Base-by-base conservation (phyloP, 2,329 filamentous ascomycete genomes). In the Penicillium sp. region DNA sequence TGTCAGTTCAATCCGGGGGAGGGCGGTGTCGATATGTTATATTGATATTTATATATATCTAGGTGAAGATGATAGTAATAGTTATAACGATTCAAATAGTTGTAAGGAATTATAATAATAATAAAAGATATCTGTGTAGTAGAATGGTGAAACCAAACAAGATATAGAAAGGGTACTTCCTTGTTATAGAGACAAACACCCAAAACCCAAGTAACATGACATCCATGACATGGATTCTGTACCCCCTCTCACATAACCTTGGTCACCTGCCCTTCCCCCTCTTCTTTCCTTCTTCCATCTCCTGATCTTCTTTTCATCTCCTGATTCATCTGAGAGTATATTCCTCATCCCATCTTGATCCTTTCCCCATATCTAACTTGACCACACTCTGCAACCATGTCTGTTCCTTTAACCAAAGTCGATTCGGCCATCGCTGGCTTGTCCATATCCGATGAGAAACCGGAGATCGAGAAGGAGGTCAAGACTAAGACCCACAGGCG, bases 361-460 rank as follows among this genome's bases (percentile, higher is more conserved):
- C 21, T 11, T 33, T 53, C 50, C 43, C 38, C 57, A 62, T 60
- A 51, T 53, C 31, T 10, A 52, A 36, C 31, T 29, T 19, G 11
- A 19, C 9, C n/a, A 33, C 31, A 34, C 15, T 31, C 31, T 46
- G 5, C 45, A 65, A 74, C 54, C 73, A 85, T 87, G 84, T 79
- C 84, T 69, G 81, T 78, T 70, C 84, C 88, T 70, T 85, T 96
- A 74, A 84, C 84, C 78, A 96, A 95, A 82, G 87, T 96, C 80
- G 92, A 97, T 78, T 96, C 92, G 59, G 91, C 91, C 80, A 86
- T 95, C 72, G 87, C 91, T 73, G 90, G 91, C 76, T 77, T 92
- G 69, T 84, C 85, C 65, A 83, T 84, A 69, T 87, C 87, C 58
- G 84, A 87, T 72, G 87, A 91, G 64, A 80, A 81, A 53, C 61